These are phyloP conservation scores for Mortierella sp. DNA, from an alignment of 371 early-diverging fungal species.

Conservation along the genomic window DNA sequence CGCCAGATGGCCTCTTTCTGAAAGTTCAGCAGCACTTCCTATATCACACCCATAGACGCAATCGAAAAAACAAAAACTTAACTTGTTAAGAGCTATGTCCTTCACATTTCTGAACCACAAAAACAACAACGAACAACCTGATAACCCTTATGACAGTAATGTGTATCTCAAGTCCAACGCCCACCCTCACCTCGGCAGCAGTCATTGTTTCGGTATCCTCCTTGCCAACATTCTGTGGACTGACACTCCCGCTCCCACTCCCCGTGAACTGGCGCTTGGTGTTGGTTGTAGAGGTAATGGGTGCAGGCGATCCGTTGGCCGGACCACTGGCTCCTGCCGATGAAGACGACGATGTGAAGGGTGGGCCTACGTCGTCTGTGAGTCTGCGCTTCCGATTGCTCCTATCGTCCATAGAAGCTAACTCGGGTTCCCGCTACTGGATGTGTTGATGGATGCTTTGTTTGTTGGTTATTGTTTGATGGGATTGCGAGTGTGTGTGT, in stretches of 20 bases:
- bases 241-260: conserved; percentile 22
- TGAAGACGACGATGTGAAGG: neutral
- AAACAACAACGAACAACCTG: neutral
- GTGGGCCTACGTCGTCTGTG: conserved; percentile 32
- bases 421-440: neutral
- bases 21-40: conserved; percentile 61
- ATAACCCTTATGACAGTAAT: neutral
- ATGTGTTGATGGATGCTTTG: neutral
- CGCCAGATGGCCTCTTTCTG: conserved; percentile 89
- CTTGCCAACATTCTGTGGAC: conserved; percentile 25
- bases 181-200: conserved; percentile 42
- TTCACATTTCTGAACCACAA: neutral
- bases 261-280: conserved; percentile 50
- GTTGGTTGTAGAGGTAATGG: conserved; percentile 31
- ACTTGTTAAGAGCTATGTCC: neutral
- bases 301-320: conserved; percentile 24
- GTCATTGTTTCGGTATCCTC: conserved; percentile 47
- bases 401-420: conserved; percentile 54
- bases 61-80: neutral
- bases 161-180: neutral
- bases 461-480: neutral
- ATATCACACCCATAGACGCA: neutral
- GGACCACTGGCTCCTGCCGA: conserved; percentile 3
- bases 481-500: neutral
- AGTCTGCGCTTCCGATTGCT: conserved; percentile 51